Evolutionary conservation across 805 yeast genomes (phyloP), one percentile per base, ranked within the genome.

Genomic region (Brettanomyces bruxellensis): DNA sequence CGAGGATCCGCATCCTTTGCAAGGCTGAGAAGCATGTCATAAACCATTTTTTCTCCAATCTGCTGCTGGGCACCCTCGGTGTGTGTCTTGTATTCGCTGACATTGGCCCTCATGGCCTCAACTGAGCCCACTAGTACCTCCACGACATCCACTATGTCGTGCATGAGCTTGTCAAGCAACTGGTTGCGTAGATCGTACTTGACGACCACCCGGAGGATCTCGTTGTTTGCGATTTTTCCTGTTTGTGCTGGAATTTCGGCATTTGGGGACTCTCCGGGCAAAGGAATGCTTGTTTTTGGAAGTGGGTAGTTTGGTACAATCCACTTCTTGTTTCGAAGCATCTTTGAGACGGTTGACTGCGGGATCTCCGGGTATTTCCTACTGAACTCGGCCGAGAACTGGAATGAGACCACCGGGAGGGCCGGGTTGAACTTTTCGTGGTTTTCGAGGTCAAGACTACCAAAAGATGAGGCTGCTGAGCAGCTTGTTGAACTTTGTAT

Each of bases 241-340:
- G 18, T 18, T 18, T 74, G 70, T 46, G 71, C 73, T 40, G 81
- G 79, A 34, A 61, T 57, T 14, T 44, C 47, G 36, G 38, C 18
- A 18, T 18, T 45, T 18, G 42, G 25, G 32, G 48, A 49, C 35
- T 46, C 49, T 14, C 50, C 53, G 24, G 46, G 41, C 14, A 30
- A 46, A 12, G 52, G 51, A 34, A 49, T 40, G n/a, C 49, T 44
- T 3, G 65, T 52, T 11, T 55, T 56, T 28, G 96, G 95, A 55
- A 89, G 72, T 50, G 84, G 86, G 66, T 89, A 89, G 70, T 89
- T 88, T 53, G 96, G 95, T 52, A 89, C 73, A 61, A 90, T 90
- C 78, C 85, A 89, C 12, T 95, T 95, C 56, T 80, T 79, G 61
- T 75, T 78, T 62, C 96, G 77, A 56, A 89, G 69, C 62, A 88